Percentiles rank a stretch among this genome's conserved stretches.
phyloP scores from a whole-genome alignment of 2,329 filamentous ascomycete species.

The Trichophaea hybrida region DNA sequence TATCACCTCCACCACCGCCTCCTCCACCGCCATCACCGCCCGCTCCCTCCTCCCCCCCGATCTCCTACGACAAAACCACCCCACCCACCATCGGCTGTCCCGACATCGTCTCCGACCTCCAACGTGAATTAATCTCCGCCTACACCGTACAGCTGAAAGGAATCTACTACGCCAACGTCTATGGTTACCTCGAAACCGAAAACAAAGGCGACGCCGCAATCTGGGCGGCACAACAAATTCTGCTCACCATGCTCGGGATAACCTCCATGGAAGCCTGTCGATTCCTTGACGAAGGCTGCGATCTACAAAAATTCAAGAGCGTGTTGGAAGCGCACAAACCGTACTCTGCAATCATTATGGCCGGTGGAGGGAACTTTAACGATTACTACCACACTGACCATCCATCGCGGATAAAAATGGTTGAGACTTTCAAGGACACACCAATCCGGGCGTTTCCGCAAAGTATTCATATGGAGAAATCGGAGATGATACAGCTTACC shows the following conservation, averaged over 20 bases:
- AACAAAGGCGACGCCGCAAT: not conserved
- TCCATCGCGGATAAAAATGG: too few species aligned
- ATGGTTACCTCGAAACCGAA: not conserved
- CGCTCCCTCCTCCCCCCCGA: not conserved
- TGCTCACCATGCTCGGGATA: not conserved
- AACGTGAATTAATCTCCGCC: not conserved
- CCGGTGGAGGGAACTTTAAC: too few species aligned
- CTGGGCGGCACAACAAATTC: not conserved
- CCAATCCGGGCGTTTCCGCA: too few species aligned
- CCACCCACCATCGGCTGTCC: conserved; percentile 27
- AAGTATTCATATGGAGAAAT: too few species aligned
- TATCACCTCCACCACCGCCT: too few species aligned
- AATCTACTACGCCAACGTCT: not conserved
- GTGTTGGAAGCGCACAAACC: too few species aligned
- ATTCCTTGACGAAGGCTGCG: too few species aligned
- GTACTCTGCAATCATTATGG: too few species aligned
- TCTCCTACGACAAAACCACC: not conserved
- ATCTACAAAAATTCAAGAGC: too few species aligned
- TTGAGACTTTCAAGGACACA: too few species aligned
- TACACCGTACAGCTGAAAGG: not conserved
- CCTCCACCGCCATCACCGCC: not conserved
- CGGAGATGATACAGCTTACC: too few species aligned
- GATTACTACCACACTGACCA: too few species aligned
- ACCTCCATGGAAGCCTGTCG: not conserved
- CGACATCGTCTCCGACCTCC: conserved; percentile 7